Evolutionary conservation across 2,329 filamentous ascomycete species (phyloP), one percentile per base, ranked within the genome.

Genomic region (Ceratocystis huliohia): DNA sequence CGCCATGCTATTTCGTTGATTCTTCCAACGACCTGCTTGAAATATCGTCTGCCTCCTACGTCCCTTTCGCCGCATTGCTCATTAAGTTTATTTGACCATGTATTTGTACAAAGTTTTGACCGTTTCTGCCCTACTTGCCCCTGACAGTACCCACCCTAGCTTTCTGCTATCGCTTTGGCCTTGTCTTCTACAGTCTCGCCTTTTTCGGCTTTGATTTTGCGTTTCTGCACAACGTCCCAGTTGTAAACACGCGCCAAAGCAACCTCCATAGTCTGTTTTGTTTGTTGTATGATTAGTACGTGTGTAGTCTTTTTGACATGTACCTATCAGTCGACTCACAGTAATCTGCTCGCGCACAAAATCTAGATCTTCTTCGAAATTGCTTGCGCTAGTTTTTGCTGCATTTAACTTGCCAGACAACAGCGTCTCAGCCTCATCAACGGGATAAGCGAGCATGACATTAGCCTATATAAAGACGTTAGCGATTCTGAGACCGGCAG

Each of bases 241-340:
- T 99, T 99, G 77, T 99, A 97, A n/a, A 99, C 92, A 70, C 94
- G 83, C 25, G 94, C 94, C 50, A 93, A 91, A 3, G 94, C 94
- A 44, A 99, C 94, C 76, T 99, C 94, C 80, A 99, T 87, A 0
- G 92, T 96, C 90, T 95, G 70, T 46, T 10, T 28, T 22, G 22
- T 20, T 53, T 53, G 20, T 53, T 13, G 48, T 15, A 15, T 10
- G 48, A 8, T 48, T 53, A 25, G 20, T 53, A 22, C 4, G 20
- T 15, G 20, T 13, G 48, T 3, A 25, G 6, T 6, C 15, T 25
- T 53, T 53, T 10, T 15, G 48, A 2, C 15, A 28, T 15, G 48
- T 20, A 15, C 22, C 6, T 1, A 20, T 53, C 2, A 8, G 46
- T 17, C 15, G 68, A 77, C 84, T 71, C 78, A 95, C 92, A 69